A percentile compares a stretch with the other conserved stretches of the same genome.
These are phyloP conservation scores for Fragaria ananassa DNA, from an alignment of 306 rosid genomes.

Conservation along the genomic window DNA sequence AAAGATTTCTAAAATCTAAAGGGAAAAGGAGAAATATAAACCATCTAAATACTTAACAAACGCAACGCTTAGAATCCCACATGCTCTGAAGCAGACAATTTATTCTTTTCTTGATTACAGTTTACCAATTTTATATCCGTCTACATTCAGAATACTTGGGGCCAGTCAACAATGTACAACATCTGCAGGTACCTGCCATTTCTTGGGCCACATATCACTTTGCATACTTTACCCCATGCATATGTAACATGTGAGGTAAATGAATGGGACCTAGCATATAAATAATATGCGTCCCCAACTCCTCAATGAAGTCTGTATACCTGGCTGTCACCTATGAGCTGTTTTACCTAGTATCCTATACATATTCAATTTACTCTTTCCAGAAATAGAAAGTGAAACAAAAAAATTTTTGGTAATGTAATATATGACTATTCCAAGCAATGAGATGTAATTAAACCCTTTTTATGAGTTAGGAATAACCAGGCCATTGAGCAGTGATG, in stretches of 20 bases:
- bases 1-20: neutral
- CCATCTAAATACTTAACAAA: neutral
- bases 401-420: neutral
- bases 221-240: neutral
- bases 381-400: neutral
- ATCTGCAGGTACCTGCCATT: neutral
- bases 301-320: neutral
- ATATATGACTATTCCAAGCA: neutral
- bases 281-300: neutral
- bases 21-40: neutral
- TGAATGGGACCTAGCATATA: neutral
- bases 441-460: neutral
- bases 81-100: neutral
- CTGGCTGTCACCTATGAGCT: neutral
- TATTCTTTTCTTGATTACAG: neutral
- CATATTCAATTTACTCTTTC: neutral
- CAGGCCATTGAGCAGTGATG: conserved; percentile 1
- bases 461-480: neutral
- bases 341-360: neutral
- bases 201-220: neutral
- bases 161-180: conserved; percentile 3
- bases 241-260: neutral
- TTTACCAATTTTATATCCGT: neutral
- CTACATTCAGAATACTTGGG: neutral
- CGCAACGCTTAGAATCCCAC: neutral